Base-by-base conservation (phyloP, 1,284 basidiomycete species). In the Ustilago xerochloae region DNA sequence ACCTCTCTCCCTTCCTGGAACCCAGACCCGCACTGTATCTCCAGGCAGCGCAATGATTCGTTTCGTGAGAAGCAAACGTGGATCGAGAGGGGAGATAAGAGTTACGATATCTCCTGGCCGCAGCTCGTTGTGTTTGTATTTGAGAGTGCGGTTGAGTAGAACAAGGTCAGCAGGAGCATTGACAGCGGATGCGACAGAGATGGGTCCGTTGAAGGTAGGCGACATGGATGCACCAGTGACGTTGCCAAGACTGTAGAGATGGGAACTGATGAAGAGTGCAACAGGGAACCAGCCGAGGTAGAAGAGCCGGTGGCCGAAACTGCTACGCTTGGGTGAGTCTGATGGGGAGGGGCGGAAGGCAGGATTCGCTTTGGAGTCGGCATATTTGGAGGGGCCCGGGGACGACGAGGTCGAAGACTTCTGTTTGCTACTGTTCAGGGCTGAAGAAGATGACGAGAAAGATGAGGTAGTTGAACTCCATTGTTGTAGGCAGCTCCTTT, bases 21-120 rank as follows among this genome's bases (percentile, higher is more conserved):
- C 63, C 73, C 73, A 80, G 0, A 87, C 86, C 13, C 84, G 73
- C 47, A 87, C 86, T 1, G 87, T 77, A 68, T 88, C 87, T n/a
- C 87, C 87, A 51, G 86, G 86, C 7, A 88, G 79, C 10, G 86
- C 88, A 39, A 88, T 80, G 47, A 88, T 86, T 1, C 88, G 85
- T 67, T 88, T 88, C 10, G 86, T 87, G n/a, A 87, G 84, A 10
- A 88, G 76, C 13, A 84, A 50, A 12, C 85, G 80, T 1, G 87
- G 87, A 63, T 88, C 85, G 28, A 85, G 77, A 1, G 87, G 87
- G 7, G 87, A 87, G 74, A 86, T 87, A 16, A 88, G 68, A 1
- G 86, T 87, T 12, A 88, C 87, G 35, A 88, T 85, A 62, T 88
- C 87, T 2, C 87, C 88, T 6, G 86, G 74, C 8, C 82, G 63